Evolutionary conservation across 192 early-diverging fungal genomes (phyloP).

Genomic region (Entophlyctis helioformis): DNA sequence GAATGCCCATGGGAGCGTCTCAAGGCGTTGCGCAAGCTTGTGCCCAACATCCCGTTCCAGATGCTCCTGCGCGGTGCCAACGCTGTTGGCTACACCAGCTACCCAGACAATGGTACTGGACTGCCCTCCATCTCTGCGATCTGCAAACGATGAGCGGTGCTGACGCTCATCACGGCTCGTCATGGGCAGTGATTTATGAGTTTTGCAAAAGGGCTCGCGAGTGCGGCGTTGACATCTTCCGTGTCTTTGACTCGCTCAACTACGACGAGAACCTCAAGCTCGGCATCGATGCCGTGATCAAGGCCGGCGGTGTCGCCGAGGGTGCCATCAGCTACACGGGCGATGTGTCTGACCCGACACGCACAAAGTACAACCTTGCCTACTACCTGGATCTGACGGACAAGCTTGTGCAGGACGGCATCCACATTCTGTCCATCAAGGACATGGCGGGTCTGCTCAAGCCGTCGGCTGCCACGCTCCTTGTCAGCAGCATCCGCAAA

Average conservation of each 20-base stretch:
- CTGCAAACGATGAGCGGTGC: too few relatives aligned
- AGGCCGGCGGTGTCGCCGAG: constrained; percentile 90
- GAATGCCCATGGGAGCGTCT: constrained; percentile 97
- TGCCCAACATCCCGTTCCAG: constrained; percentile 96
- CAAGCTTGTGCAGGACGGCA: constrained; percentile 77
- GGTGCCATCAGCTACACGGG: constrained; percentile 85
- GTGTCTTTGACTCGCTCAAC: constrained; percentile 96
- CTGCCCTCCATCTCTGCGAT: neutral
- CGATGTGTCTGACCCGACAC: constrained; percentile 76
- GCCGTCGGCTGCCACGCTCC: constrained; percentile 73
- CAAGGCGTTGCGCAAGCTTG: constrained; percentile 64
- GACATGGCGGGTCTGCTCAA: constrained; percentile 97
- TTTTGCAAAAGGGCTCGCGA: constrained; percentile 81
- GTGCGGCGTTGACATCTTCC: constrained; percentile 91
- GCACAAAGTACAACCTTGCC: constrained; percentile 74
- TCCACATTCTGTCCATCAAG: constrained; percentile 73
- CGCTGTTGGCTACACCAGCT: constrained; percentile 93
- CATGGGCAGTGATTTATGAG: constrained; percentile 64
- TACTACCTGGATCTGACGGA: constrained; percentile 90
- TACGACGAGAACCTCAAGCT: constrained; percentile 93
- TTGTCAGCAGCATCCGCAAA: constrained; percentile 78
- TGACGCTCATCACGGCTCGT: neutral
- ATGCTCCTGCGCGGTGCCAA: constrained; percentile 98
- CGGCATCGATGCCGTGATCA: constrained; percentile 84
- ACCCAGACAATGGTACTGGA: constrained; percentile 69